phyloP scores from a whole-genome alignment of 805 yeast species.

The Sugiyamaella valdiviana region DNA sequence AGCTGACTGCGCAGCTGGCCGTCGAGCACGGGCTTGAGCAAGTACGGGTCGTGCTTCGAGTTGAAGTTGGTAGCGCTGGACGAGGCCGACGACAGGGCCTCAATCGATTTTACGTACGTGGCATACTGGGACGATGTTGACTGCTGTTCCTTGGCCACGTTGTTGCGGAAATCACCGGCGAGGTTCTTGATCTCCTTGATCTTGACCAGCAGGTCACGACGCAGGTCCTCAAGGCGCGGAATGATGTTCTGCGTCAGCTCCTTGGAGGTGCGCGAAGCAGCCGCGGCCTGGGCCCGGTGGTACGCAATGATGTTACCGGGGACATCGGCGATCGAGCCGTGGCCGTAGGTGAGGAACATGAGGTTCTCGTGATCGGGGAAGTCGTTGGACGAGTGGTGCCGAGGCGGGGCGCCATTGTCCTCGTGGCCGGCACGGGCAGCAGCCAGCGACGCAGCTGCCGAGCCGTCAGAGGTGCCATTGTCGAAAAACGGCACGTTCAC shows the following conservation, averaged over 20 bases:
- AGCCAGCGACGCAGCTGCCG: constrained; percentile 12
- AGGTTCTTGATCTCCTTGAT: constrained; percentile 81
- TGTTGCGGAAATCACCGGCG: constrained; percentile 78
- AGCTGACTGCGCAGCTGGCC: constrained; percentile 71
- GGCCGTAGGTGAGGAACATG: constrained; percentile 67
- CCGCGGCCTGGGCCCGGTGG: constrained; percentile 53
- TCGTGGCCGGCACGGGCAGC: constrained; percentile 3
- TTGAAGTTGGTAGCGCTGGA: constrained; percentile 35
- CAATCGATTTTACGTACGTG: constrained; percentile 55
- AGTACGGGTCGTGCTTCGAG: constrained; percentile 72
- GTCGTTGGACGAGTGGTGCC: constrained; percentile 8
- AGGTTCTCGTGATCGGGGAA: constrained; percentile 37
- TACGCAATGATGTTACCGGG: constrained; percentile 64
- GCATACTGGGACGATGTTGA: constrained; percentile 54
- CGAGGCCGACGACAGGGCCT: constrained; percentile 46
- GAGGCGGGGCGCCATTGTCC: background rate
- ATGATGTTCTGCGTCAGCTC: constrained; percentile 57
- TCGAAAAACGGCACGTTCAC: constrained; percentile 48
- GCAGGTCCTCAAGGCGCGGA: constrained; percentile 60
- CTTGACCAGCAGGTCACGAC: constrained; percentile 72
- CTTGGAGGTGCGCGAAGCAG: constrained; percentile 52
- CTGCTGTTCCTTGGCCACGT: constrained; percentile 60
- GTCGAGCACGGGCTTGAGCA: constrained; percentile 66
- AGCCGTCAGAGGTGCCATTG: constrained; percentile 28
- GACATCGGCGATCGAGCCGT: constrained; percentile 75